A percentile compares a stretch with the other conserved stretches of the same genome.
These are phyloP conservation scores for Coemansia sp. DNA, from an alignment of 192 early-diverging fungal species.

Conservation along the genomic window DNA sequence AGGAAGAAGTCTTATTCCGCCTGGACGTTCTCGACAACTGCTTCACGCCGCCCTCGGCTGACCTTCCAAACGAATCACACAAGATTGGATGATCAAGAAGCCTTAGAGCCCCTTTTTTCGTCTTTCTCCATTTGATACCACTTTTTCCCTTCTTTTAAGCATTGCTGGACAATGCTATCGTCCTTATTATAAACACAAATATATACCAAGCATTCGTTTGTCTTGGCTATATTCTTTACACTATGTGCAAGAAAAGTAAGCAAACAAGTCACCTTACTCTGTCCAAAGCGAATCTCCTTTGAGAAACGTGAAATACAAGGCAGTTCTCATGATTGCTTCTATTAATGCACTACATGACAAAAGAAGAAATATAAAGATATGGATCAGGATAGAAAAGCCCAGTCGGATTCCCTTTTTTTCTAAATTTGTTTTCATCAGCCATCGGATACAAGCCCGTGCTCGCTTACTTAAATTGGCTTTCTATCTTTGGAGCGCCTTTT, in stretches of 20 bases:
- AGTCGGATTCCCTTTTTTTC: background rate
- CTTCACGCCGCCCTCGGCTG: background rate
- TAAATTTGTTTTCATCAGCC: background rate
- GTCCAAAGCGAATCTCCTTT: background rate
- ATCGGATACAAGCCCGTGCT: background rate
- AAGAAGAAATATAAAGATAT: background rate
- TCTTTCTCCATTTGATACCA: background rate
- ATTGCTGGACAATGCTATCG: background rate
- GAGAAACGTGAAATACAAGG: background rate
- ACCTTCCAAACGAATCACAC: background rate
- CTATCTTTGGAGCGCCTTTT: background rate
- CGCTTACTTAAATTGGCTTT: background rate
- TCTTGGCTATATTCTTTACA: background rate
- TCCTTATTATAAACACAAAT: background rate
- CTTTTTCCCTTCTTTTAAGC: background rate
- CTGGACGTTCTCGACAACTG: background rate
- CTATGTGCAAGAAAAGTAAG: background rate
- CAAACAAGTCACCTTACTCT: too few species aligned
- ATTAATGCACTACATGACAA: background rate
- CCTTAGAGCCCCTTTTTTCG: background rate
- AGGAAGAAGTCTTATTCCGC: conserved; percentile 6
- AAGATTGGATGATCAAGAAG: background rate
- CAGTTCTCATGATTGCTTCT: background rate
- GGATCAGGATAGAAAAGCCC: background rate
- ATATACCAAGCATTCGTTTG: background rate